A percentile compares a stretch with the other conserved stretches of the same genome.
Conservation (phyloP, 2,329 filamentous ascomycete genomes). For the Trichoderma sp. region DNA sequence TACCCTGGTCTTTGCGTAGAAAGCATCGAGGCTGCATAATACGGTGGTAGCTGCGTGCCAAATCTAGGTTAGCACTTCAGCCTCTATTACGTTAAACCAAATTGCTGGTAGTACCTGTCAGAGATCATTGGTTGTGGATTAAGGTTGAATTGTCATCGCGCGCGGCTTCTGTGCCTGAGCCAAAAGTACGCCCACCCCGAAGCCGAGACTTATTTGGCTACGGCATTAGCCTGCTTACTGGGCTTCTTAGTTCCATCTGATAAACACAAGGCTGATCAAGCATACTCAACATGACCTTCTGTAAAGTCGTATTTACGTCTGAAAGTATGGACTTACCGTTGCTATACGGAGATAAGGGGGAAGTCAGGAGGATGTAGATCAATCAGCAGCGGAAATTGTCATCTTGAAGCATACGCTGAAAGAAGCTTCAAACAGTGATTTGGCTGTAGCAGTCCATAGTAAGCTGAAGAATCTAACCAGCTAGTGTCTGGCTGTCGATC, state of each 20-base stretch:
- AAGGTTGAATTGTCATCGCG: background rate
- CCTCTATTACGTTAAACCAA: background rate
- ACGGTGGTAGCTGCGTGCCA: background rate
- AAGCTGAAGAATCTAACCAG: background rate
- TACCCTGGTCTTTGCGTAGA: background rate
- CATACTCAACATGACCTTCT: background rate
- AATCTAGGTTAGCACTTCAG: background rate
- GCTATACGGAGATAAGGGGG: background rate
- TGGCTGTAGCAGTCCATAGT: background rate
- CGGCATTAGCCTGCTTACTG: background rate
- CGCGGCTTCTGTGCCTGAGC: background rate
- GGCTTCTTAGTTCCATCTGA: background rate
- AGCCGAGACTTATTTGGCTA: background rate
- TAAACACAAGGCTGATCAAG: background rate
- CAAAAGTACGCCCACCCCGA: background rate
- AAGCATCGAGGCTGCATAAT: background rate
- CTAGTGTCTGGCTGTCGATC: background rate
- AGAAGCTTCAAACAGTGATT: background rate
- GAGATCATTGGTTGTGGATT: background rate
- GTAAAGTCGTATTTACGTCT: background rate
- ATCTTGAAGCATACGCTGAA: background rate
- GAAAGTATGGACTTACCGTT: background rate
- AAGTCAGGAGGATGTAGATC: background rate
- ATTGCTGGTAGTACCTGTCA: background rate
- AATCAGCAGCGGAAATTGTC: background rate